Evolutionary conservation across 176 grass and related monocot genomes (phyloP), one percentile per base, ranked within the genome.

Genomic region (Cenchrus americanus): DNA sequence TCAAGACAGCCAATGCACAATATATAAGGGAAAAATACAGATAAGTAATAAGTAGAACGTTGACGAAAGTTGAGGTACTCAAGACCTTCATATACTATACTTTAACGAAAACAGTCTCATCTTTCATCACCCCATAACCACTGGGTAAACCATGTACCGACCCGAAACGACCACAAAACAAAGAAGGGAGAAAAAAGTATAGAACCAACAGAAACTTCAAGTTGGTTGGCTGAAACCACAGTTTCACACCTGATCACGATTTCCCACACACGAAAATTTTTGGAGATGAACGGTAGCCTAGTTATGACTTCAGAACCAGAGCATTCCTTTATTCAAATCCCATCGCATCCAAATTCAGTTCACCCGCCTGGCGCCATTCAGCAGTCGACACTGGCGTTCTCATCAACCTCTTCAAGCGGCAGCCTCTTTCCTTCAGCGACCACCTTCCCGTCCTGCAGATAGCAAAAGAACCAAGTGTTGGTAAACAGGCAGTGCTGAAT

Each of bases 181-280:
- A 32, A 19, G 18, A 62, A 67, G 4, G 4, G 43, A 67, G 2
- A 66, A 30, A 63, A 26, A 9, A n/a, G 1, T 9, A 55, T 0
- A 75, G n/a, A 58, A 69, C 51, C 15, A 8, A 83, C 17, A 63
- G 27, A 1, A 75, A 80, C 51, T 68, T 27, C 43, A 80, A 65
- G 69, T 46, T 80, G 61, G 61, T 66, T 65, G 52, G 43, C 68
- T 81, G 91, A 92, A 92, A 92, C 91, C 87, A 74, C 51, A 43
- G 87, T 90, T 87, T 90, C 91, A 87, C 27, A 66, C 87, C 75
- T 46, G 43, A 80, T 21, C 37, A 50, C 14, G 10, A 42, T 11
- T 41, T 72, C 40, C 23, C 47, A 47, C 22, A 86, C 75, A 86
- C 58, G 41, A 82, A 83, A 86, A 92, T 1, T 57, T 64, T 55